Percentiles rank a stretch among this genome's conserved stretches.
Conservation (phyloP, 805 yeast species). For the Pichia kluyveri region DNA sequence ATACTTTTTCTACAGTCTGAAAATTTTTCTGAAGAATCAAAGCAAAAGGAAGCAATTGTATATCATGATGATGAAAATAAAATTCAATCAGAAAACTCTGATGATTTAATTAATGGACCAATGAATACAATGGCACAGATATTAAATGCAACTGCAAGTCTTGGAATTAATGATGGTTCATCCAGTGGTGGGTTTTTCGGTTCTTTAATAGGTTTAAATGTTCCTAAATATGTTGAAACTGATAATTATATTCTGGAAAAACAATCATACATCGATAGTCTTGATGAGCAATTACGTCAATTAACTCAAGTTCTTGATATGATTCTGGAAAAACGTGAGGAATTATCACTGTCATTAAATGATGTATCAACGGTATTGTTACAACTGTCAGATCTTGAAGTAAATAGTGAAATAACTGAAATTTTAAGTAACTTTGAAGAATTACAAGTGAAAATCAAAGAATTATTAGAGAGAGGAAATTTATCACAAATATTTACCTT, state of each 20-base stretch:
- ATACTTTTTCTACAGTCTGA: slow-evolving; percentile 68
- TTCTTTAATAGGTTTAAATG: slow-evolving; percentile 56
- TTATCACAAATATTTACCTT: slow-evolving; percentile 80
- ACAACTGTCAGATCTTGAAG: slow-evolving; percentile 64
- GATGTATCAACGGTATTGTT: slow-evolving; percentile 50
- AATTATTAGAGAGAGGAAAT: slow-evolving; percentile 66
- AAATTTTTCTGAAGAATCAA: slow-evolving; percentile 59
- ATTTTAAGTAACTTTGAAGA: slow-evolving; percentile 63
- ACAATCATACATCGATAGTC: slow-evolving; percentile 55
- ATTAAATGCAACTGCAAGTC: slow-evolving; percentile 15
- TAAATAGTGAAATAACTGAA: slow-evolving; percentile 56
- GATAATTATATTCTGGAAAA: slow-evolving; percentile 72
- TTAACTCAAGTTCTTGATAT: slow-evolving; percentile 64
- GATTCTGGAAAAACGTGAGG: slow-evolving; percentile 67
- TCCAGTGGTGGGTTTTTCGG: slow-evolving; percentile 50
- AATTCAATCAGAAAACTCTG: neutral
- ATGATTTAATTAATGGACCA: slow-evolving; percentile 1
- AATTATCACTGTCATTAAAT: slow-evolving; percentile 55
- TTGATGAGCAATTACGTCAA: slow-evolving; percentile 65
- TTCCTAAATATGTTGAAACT: slow-evolving; percentile 59
- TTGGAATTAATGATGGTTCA: slow-evolving; percentile 14
- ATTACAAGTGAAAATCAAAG: slow-evolving; percentile 61
- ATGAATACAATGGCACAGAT: slow-evolving; percentile 22
- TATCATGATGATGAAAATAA: slow-evolving; percentile 25
- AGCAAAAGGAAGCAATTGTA: slow-evolving; percentile 48